Evolutionary conservation across 2,329 filamentous ascomycete genomes (phyloP), one percentile per base, ranked within the genome.

Genomic region (Neobulgaria alba): DNA sequence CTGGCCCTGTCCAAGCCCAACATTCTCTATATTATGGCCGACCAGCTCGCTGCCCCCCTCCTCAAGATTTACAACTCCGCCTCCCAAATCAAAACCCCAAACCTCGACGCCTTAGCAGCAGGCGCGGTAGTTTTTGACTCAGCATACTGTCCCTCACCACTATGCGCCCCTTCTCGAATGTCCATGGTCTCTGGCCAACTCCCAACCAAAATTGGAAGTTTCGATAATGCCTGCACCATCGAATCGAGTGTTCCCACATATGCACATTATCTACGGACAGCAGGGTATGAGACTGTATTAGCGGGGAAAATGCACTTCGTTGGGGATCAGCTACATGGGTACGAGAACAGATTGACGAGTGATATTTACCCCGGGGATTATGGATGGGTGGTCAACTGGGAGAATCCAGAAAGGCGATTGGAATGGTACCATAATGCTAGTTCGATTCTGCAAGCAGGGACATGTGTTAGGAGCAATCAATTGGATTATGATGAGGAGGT

Each of bases 301-400:
- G 87, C 89, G 4, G 89, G 89, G 48, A 95, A 95, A 73, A 95
- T 95, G 89, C 89, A 95, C 65, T 95, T 95, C 61, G 84, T 93
- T 40, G 89, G 89, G 23, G 89, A 95, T 60, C 89, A 95, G 66
- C 72, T 95, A 45, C 89, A 95, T 61, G 89, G 89, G 20, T 95
- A 94, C 57, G 89, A 95, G 68, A 83, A 86, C 57, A 79, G 89
- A 42, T 72, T 95, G 56, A 95, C 89, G n/a, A 85, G 82, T 52
- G 89, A 95, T 62, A 95, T 95, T 59, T 95, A 95, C 63, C 89
- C 89, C 1, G 89, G 83, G 43, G 89, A 95, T 59, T 88, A 92
- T 58, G 89, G 89, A 49, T 95, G 89, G 89, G 82, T 82, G 10
- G 89, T 95, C 49, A 89, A 95, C 66, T 95, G 89, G 89, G 89